A percentile compares a stretch with the other conserved stretches of the same genome.
Evolutionary conservation across 345 rosid species (phyloP).

Genomic region (Cardamine occulta): DNA sequence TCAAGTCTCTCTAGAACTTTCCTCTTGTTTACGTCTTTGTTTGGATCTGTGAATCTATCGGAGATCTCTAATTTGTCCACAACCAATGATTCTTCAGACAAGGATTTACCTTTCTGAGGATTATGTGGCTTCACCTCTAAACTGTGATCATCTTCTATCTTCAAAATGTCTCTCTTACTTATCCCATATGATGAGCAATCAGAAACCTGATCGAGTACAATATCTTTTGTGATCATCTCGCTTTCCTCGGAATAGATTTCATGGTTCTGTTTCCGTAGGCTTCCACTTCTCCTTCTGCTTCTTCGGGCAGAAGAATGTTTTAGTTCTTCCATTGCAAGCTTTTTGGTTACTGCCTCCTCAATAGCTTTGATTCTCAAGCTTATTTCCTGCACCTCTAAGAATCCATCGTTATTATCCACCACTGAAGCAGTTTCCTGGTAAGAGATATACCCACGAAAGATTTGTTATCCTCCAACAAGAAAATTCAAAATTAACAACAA

Average conservation of each 20-base stretch:
- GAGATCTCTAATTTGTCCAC: slow-evolving; percentile 81
- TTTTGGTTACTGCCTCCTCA: slow-evolving; percentile 61
- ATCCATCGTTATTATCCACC: slow-evolving; percentile 25
- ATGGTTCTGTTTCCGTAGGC: slow-evolving; percentile 47
- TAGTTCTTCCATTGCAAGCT: slow-evolving; percentile 57
- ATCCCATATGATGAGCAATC: slow-evolving; percentile 81
- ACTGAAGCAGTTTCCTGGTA: slow-evolving; percentile 52
- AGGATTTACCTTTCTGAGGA: slow-evolving; percentile 53
- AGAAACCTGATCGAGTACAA: slow-evolving; percentile 88
- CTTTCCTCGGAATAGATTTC: slow-evolving; percentile 57
- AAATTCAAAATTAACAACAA: slow-evolving; percentile 1
- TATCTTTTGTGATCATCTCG: slow-evolving; percentile 86
- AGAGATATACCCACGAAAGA: slow-evolving; percentile 8
- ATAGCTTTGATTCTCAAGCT: slow-evolving; percentile 65
- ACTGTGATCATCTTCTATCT: slow-evolving; percentile 59
- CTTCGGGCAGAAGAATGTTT: slow-evolving; percentile 49
- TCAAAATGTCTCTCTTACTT: slow-evolving; percentile 67
- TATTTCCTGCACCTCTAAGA: slow-evolving; percentile 60
- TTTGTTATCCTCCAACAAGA: slow-evolving; percentile 4
- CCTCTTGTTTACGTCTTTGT: slow-evolving; percentile 59
- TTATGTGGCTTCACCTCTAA: slow-evolving; percentile 49
- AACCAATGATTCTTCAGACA: slow-evolving; percentile 67
- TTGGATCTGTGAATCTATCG: slow-evolving; percentile 57
- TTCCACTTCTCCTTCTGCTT: slow-evolving; percentile 45
- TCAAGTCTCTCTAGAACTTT: slow-evolving; percentile 87